phyloP scores from a whole-genome alignment of 345 rosid species.

The Hevea brasiliensis region DNA sequence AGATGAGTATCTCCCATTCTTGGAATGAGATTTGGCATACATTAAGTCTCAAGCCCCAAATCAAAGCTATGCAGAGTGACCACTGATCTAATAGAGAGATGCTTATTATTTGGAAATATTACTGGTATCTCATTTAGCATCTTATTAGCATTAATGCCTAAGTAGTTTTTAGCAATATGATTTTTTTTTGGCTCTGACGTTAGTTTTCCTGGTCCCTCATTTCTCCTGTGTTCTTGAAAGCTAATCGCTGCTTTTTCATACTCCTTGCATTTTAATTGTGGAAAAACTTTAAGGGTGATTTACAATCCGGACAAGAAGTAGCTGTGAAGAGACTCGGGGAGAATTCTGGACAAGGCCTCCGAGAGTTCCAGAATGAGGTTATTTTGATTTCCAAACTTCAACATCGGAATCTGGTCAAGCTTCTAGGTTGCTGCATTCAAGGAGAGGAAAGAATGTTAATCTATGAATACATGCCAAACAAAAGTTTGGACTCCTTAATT shows the following conservation, averaged over 20 bases:
- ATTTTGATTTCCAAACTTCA: slow-evolving; percentile 25
- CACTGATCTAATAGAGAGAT: not conserved
- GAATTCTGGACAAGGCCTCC: slow-evolving; percentile 24
- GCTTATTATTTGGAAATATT: not conserved
- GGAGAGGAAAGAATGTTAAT: slow-evolving; percentile 18
- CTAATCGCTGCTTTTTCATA: not conserved
- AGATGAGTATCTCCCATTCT: no score
- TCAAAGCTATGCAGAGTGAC: not conserved
- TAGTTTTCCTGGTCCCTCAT: not conserved
- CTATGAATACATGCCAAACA: slow-evolving; percentile 24
- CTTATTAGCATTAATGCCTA: not conserved
- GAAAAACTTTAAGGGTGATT: slow-evolving; percentile 4
- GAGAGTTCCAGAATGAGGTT: slow-evolving; percentile 26
- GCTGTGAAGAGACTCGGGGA: slow-evolving; percentile 22
- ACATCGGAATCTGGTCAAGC: slow-evolving; percentile 25
- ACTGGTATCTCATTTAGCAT: not conserved
- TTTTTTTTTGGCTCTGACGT: not conserved
- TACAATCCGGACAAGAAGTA: slow-evolving; percentile 16
- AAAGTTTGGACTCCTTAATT: slow-evolving; percentile 23
- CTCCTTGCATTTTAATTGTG: not conserved
- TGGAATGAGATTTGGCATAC: no score
- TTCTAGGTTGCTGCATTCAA: slow-evolving; percentile 19
- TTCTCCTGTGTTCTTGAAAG: not conserved
- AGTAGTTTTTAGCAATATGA: not conserved
- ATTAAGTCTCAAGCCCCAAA: not conserved